Evolutionary conservation across 2,329 filamentous ascomycete genomes (phyloP).

Genomic region (Alternaria triticina): DNA sequence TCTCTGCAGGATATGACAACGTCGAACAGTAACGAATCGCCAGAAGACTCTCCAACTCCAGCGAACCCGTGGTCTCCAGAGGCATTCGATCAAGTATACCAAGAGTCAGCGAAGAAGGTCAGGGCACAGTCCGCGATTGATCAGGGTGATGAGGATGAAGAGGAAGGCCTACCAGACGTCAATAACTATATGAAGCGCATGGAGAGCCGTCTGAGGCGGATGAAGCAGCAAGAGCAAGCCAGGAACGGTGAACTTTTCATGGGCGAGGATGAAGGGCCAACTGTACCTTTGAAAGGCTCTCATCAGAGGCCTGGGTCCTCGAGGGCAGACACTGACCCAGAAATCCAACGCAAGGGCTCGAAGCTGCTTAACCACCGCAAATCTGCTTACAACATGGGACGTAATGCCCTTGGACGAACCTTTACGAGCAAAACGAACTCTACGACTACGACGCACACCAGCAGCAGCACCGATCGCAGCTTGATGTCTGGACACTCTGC

Average conservation of each 20-base stretch:
- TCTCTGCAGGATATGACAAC: conserved; percentile 86
- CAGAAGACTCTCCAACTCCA: conserved; percentile 63
- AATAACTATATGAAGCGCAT: conserved; percentile 90
- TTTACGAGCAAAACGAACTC: conserved; percentile 89
- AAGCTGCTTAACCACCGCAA: conserved; percentile 65
- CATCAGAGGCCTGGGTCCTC: conserved; percentile 52
- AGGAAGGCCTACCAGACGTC: conserved; percentile 71
- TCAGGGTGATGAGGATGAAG: conserved; percentile 60
- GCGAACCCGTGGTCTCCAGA: conserved; percentile 89
- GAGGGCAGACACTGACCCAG: conserved; percentile 34
- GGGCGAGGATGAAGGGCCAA: conserved; percentile 53
- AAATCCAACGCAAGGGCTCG: conserved; percentile 39
- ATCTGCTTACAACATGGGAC: conserved; percentile 79
- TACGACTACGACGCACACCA: conserved; percentile 67
- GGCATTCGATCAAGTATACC: conserved; percentile 70
- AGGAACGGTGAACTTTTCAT: conserved; percentile 59
- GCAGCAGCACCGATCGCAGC: conserved; percentile 78
- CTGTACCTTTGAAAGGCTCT: conserved; percentile 66
- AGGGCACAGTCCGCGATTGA: conserved; percentile 75
- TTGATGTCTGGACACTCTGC: conserved; percentile 95
- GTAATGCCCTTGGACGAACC: conserved; percentile 73
- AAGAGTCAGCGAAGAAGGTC: conserved; percentile 48
- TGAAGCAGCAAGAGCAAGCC: conserved; percentile 61
- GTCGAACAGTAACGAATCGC: conserved; percentile 57
- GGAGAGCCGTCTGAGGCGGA: conserved; percentile 78